Base-by-base conservation (phyloP, 1,139 yeast species). In the Meyerozyma smithsonii region DNA sequence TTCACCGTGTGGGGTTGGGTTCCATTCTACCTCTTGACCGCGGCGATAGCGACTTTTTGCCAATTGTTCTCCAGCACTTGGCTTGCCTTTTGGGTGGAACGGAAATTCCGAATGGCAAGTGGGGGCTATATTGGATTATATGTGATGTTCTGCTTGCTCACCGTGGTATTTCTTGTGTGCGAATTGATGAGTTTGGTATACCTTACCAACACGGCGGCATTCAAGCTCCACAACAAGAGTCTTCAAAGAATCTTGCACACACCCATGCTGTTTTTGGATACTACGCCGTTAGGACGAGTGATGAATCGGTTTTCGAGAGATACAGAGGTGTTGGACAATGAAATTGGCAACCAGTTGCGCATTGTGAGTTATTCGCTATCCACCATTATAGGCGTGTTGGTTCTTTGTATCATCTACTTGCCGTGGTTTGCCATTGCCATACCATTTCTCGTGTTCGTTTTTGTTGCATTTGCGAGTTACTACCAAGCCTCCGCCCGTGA, bases 401-500 rank as follows among this genome's bases (percentile, higher is more conserved):
- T 44, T 16, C 39, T 44, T 35, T 39, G 41, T 15, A 39, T 42
- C 10, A 37, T 40, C 11, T 44, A 44, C 30, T 35, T 44, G 19
- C 47, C 47, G 4, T 37, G 42, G 40, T 37, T 37, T 32, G 40
- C 40, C n/a, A 28, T 40, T 20, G 35, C 38, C 19, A 24, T 37
- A 5, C 40, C 40, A 23, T 37, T 37, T 25, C 14, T 39, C 19
- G 30, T 17, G 8, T 5, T 37, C 20, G 11, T 37, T 18, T 37
- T 34, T 17, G 26, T 30, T 19, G 11, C 26, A 8, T 10, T 37
- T 19, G 36, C 38, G 6, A 35, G 19, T 15, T 40, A 14, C 21
- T 40, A 40, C 40, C 42, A 37, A n/a, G 40, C 38, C 12, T 36
- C 36, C 16, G 36, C 34, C 5, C 32, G 43, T 4, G 43, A 40